A percentile compares a stretch with the other conserved stretches of the same genome.
Evolutionary conservation across 179 eudicot genomes (phyloP).

Genomic region (Drosera spatulata): DNA sequence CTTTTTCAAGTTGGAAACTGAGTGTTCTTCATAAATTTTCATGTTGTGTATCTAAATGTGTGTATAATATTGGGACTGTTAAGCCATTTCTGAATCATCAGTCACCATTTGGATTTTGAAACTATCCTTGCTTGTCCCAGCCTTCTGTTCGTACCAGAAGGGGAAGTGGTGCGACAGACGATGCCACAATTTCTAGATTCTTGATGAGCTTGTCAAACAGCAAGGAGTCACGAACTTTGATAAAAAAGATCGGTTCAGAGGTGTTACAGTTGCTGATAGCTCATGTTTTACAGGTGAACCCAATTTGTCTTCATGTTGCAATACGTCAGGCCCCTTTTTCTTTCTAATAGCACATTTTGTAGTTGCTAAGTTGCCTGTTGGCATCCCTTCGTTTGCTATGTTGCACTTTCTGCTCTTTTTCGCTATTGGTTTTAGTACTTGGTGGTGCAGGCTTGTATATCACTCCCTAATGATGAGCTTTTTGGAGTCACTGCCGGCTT

Average conservation of each 20-base stretch:
- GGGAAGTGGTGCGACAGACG: slow-evolving; percentile 31
- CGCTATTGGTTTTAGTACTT: neutral
- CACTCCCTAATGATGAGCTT: slow-evolving; percentile 28
- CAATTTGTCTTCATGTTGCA: neutral
- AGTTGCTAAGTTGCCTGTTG: neutral
- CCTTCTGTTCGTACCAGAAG: slow-evolving; percentile 58
- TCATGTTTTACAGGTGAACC: slow-evolving; percentile 70
- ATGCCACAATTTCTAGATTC: slow-evolving; percentile 37
- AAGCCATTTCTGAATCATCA: neutral
- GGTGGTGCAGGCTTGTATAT: slow-evolving; percentile 61
- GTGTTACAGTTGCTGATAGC: slow-evolving; percentile 63
- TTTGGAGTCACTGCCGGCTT: slow-evolving; percentile 25
- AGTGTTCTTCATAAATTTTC: neutral
- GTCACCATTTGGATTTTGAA: neutral
- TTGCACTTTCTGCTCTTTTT: neutral
- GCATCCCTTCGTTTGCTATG: neutral
- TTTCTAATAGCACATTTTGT: neutral
- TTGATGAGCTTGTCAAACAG: slow-evolving; percentile 47
- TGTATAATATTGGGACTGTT: too few species aligned
- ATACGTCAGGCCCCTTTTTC: neutral
- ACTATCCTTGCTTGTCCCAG: slow-evolving; percentile 21
- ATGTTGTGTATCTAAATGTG: neutral
- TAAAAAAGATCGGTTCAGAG: slow-evolving; percentile 55
- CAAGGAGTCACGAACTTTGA: slow-evolving; percentile 40
- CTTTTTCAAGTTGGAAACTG: neutral